Evolutionary conservation across 208 protist species (phyloP).

Genomic region (Leishmania braziliensis): DNA sequence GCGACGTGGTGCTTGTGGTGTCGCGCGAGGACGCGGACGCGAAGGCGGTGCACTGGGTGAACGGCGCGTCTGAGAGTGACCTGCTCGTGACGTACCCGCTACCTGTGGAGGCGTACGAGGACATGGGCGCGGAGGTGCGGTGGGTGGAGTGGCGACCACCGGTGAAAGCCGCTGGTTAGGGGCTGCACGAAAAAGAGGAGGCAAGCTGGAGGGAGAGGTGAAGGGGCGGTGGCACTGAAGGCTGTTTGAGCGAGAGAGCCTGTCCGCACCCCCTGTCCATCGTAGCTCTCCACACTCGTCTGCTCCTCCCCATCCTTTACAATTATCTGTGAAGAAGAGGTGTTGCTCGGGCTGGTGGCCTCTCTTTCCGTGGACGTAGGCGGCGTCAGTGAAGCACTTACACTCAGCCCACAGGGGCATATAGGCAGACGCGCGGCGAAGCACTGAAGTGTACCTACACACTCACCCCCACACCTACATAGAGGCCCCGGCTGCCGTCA

Average conservation of each 20-base stretch:
- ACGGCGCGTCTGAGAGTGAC: slow-evolving; percentile 47
- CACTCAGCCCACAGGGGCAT: neutral
- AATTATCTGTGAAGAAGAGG: neutral
- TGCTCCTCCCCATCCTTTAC: neutral
- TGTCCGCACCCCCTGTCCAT: neutral
- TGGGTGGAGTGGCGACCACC: slow-evolving; percentile 23
- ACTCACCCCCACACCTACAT: too few species aligned
- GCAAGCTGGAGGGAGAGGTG: neutral
- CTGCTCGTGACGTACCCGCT: slow-evolving; percentile 54
- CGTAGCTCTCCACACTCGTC: neutral
- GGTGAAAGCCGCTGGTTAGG: neutral
- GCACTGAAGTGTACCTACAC: neutral
- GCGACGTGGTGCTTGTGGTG: slow-evolving; percentile 35
- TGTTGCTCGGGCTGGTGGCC: neutral
- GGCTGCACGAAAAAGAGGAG: neutral
- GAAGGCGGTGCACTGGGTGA: slow-evolving; percentile 49
- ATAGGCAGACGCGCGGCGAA: neutral
- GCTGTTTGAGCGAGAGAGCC: neutral
- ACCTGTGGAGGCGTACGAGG: slow-evolving; percentile 43
- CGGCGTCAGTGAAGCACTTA: neutral
- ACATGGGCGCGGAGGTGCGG: slow-evolving; percentile 31
- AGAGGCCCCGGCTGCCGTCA: neutral
- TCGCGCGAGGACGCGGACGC: slow-evolving; percentile 37
- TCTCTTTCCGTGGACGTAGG: neutral
- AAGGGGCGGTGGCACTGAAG: neutral